These are phyloP conservation scores for Capronia americana DNA, from an alignment of 2,329 filamentous ascomycete species.

Conservation along the genomic window DNA sequence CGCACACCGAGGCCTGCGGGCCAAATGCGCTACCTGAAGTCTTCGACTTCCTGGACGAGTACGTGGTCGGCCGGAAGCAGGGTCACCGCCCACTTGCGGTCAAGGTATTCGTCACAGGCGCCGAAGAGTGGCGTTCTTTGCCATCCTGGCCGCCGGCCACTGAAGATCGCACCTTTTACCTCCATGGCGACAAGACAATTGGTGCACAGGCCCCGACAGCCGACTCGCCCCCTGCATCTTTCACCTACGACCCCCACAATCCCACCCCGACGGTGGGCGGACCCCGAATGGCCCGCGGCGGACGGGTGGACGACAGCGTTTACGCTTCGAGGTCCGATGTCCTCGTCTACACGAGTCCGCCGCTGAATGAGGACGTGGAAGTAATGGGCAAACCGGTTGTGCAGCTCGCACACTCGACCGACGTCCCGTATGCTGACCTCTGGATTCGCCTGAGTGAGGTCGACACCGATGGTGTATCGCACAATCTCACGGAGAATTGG, in stretches of 20 bases:
- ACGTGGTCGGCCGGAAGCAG: not conserved
- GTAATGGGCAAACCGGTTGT: constrained; percentile 2
- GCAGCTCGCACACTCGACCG: not conserved
- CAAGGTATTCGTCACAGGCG: not conserved
- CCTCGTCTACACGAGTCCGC: constrained; percentile 2
- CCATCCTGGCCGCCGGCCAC: not conserved
- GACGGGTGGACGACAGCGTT: not conserved
- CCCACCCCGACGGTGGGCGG: not conserved
- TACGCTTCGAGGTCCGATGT: not conserved
- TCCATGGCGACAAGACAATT: not conserved
- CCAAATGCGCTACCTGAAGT: not conserved
- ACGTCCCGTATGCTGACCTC: constrained; percentile 3
- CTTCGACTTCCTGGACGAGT: constrained; percentile 3
- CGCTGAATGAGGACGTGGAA: constrained; percentile 1
- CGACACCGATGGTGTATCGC: not conserved
- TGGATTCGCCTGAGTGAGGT: constrained; percentile 8
- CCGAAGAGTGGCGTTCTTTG: not conserved
- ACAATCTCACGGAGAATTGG: not conserved
- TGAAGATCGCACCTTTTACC: not conserved
- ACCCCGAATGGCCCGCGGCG: not conserved
- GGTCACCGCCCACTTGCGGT: constrained; percentile 1
- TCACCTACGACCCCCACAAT: not conserved
- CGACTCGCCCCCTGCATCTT: not conserved
- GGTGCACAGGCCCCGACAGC: not conserved
- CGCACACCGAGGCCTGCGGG: constrained; percentile 2